Evolutionary conservation across 2,329 filamentous ascomycete species (phyloP).

Genomic region (Penicillium paneum): DNA sequence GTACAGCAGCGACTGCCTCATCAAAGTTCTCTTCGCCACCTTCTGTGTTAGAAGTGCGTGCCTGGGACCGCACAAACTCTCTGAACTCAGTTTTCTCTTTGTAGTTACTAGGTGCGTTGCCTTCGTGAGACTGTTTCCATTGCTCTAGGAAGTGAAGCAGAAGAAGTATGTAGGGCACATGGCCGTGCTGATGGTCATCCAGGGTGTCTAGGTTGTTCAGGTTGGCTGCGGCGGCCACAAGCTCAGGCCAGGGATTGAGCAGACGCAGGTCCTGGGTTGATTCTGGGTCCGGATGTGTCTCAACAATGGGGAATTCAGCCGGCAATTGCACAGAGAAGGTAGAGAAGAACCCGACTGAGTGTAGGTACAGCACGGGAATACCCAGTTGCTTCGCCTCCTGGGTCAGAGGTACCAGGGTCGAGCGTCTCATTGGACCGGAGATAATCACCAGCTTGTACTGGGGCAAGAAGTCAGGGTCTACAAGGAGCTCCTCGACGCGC

Average conservation of each 20-base stretch:
- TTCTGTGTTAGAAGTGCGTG: constrained; percentile 71
- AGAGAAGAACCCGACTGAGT: constrained; percentile 89
- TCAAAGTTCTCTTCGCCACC: constrained; percentile 97
- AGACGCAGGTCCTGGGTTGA: constrained; percentile 82
- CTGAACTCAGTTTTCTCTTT: constrained; percentile 84
- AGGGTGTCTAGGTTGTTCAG: constrained; percentile 67
- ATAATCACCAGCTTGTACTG: constrained; percentile 61
- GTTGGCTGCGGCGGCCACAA: constrained; percentile 62
- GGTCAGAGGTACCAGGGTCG: constrained; percentile 51
- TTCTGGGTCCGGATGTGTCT: constrained; percentile 89
- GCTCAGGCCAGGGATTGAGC: constrained; percentile 79
- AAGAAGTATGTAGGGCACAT: constrained; percentile 82
- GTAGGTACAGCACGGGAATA: constrained; percentile 75
- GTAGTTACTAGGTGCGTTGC: constrained; percentile 68
- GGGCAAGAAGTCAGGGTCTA: constrained; percentile 38
- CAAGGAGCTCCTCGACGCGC: constrained; percentile 39
- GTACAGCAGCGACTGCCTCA: constrained; percentile 79
- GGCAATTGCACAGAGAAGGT: constrained; percentile 79
- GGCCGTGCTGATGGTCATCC: constrained; percentile 78
- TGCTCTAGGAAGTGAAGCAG: constrained; percentile 75
- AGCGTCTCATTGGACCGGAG: constrained; percentile 56
- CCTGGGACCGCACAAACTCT: constrained; percentile 62
- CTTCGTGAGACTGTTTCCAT: constrained; percentile 71
- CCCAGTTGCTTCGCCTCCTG: constrained; percentile 53
- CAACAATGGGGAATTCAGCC: constrained; percentile 82